Evolutionary conservation across 1,284 basidiomycete genomes (phyloP).

Genomic region (Cutaneotrichosporon curvatum): DNA sequence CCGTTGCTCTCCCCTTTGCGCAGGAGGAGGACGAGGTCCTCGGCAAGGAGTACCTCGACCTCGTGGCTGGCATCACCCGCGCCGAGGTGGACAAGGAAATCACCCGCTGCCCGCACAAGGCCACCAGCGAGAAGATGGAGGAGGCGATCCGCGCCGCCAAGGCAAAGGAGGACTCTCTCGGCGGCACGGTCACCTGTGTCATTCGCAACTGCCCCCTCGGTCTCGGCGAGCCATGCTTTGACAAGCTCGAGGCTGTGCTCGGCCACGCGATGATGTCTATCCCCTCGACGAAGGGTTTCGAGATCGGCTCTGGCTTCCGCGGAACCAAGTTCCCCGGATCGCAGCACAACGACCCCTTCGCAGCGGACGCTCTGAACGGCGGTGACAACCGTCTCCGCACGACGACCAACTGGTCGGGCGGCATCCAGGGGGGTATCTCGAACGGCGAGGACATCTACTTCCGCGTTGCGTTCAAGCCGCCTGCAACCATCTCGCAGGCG

Average conservation of each 20-base stretch:
- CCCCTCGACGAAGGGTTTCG: conserved; percentile 97
- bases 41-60: conserved; percentile 71
- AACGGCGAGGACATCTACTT: conserved; percentile 99
- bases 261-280: conserved; percentile 98
- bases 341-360: conserved; percentile 88
- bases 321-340: conserved; percentile 93
- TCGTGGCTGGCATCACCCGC: conserved; percentile 74
- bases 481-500: conserved; percentile 91
- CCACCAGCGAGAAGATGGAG: conserved; percentile 84
- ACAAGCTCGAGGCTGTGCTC: conserved; percentile 95
- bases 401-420: conserved; percentile 90
- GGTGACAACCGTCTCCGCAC: conserved; percentile 59
- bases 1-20: conserved; percentile 62
- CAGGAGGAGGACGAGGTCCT: conserved; percentile 72
- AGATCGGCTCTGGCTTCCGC: conserved; percentile 93
- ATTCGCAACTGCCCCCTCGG: conserved; percentile 84
- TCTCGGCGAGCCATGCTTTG: conserved; percentile 94
- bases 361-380: conserved; percentile 55
- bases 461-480: conserved; percentile 94
- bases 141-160: conserved; percentile 91
- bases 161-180: conserved; percentile 84
- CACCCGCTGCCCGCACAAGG: conserved; percentile 84
- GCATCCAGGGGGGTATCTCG: conserved; percentile 94
- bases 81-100: conserved; percentile 79
- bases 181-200: conserved; percentile 94